phyloP scores from a whole-genome alignment of 106 monocot genomes.

The Acorus gramineus region DNA sequence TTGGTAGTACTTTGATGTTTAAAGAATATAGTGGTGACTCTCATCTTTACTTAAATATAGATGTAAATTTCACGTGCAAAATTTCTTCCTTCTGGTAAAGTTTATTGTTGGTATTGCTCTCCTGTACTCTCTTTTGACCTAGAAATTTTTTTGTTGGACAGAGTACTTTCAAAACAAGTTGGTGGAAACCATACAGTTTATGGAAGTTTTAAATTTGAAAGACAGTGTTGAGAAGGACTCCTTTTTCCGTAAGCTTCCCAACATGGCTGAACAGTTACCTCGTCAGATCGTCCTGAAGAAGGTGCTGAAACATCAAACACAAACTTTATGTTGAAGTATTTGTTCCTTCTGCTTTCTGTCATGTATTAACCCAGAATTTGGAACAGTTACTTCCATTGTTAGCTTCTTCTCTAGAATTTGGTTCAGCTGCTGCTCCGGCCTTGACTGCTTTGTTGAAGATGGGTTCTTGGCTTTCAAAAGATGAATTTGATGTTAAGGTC shows the following conservation, averaged over 20 bases:
- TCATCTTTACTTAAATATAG: too few relatives aligned
- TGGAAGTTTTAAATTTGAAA: constrained; percentile 94
- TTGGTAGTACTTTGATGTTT: too few relatives aligned
- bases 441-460: constrained; percentile 88
- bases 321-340: neutral
- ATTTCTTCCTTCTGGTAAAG: neutral
- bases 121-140: neutral
- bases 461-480: constrained; percentile 90
- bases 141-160: constrained; percentile 23
- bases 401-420: constrained; percentile 84
- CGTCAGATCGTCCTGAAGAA: constrained; percentile 92
- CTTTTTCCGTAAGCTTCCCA: constrained; percentile 95
- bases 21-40: too few relatives aligned
- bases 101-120: neutral
- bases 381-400: constrained; percentile 78
- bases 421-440: constrained; percentile 92
- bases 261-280: constrained; percentile 83
- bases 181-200: constrained; percentile 98
- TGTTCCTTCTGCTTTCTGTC: neutral
- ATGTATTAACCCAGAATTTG: neutral
- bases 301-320: constrained; percentile 23
- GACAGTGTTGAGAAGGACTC: constrained; percentile 97
- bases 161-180: constrained; percentile 97
- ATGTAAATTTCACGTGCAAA: too few relatives aligned
- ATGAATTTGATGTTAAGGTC: constrained; percentile 83